A percentile compares a stretch with the other conserved stretches of the same genome.
phyloP scores from a whole-genome alignment of 139 green algal species.

The Auxenochlorella pyrenoidosa region DNA sequence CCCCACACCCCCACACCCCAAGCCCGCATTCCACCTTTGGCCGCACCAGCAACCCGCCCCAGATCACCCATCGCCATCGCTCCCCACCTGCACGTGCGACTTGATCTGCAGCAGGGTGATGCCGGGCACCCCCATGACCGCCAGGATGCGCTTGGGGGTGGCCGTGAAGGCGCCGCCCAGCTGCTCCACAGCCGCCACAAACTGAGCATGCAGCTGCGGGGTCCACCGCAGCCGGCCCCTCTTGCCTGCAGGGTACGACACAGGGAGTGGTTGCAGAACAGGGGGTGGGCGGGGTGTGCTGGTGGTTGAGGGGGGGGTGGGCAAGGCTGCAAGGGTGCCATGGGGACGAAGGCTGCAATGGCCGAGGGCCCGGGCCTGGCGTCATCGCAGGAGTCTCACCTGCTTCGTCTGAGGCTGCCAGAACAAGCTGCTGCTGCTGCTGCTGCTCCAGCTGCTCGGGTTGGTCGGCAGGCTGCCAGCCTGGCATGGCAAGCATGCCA shows the following conservation, averaged over 20 bases:
- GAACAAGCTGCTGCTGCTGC: background rate
- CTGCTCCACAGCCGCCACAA: slow-evolving; percentile 59
- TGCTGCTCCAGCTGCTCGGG: background rate
- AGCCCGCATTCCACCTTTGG: no score
- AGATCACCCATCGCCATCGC: background rate
- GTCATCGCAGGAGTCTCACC: background rate
- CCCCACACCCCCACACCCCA: no score
- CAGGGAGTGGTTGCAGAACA: background rate
- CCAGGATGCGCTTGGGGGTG: slow-evolving; percentile 58
- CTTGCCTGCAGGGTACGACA: background rate
- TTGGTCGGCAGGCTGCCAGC: background rate
- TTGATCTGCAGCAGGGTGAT: slow-evolving; percentile 77
- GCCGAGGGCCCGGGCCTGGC: no score
- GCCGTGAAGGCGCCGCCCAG: slow-evolving; percentile 66
- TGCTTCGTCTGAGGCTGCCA: background rate
- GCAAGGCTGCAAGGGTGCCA: background rate
- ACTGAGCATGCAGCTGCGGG: slow-evolving; percentile 68
- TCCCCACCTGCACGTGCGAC: slow-evolving; percentile 55
- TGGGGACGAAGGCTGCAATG: no score
- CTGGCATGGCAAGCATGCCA: background rate
- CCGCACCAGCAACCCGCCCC: no score
- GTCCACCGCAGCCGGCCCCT: slow-evolving; percentile 73
- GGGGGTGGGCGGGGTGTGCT: background rate
- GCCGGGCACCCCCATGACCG: slow-evolving; percentile 5
- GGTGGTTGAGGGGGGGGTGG: no score